phyloP scores from a whole-genome alignment of 2,329 filamentous ascomycete species.

The Pestalotiopsis sp. region DNA sequence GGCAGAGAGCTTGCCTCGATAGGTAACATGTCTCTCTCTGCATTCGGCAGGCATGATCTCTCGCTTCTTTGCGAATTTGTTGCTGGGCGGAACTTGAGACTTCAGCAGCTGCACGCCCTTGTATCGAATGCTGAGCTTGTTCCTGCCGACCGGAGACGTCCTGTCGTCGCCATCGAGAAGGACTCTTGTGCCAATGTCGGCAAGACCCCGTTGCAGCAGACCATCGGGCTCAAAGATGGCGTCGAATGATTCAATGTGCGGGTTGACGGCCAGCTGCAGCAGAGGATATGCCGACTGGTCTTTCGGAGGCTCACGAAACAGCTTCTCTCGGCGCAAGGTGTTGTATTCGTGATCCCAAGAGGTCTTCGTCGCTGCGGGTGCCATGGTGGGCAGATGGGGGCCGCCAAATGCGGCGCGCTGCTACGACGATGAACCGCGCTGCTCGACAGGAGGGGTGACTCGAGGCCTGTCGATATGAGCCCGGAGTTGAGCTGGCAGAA shows the following conservation, averaged over 20 bases:
- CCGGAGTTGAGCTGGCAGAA: background rate
- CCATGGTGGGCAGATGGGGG: slow-evolving; percentile 44
- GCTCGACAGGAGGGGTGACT: background rate
- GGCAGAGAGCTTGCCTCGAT: slow-evolving; percentile 82
- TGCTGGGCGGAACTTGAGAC: slow-evolving; percentile 74
- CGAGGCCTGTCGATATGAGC: background rate
- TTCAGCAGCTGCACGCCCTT: slow-evolving; percentile 84
- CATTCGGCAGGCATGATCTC: slow-evolving; percentile 92
- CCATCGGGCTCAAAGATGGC: slow-evolving; percentile 77
- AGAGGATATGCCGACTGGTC: slow-evolving; percentile 88
- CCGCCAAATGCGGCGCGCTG: background rate
- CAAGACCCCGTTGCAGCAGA: slow-evolving; percentile 71
- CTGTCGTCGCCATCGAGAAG: slow-evolving; percentile 82
- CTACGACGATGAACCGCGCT: background rate
- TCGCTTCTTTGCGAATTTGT: slow-evolving; percentile 83
- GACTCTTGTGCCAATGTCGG: slow-evolving; percentile 87
- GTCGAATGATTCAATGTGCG: slow-evolving; percentile 96
- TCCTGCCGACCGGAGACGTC: slow-evolving; percentile 61
- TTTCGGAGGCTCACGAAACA: slow-evolving; percentile 86
- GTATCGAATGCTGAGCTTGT: slow-evolving; percentile 77
- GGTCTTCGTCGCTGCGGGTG: slow-evolving; percentile 61
- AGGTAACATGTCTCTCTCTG: slow-evolving; percentile 89
- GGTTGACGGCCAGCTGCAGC: slow-evolving; percentile 81
- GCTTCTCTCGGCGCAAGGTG: slow-evolving; percentile 80
- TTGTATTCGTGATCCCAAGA: slow-evolving; percentile 87